These are phyloP conservation scores for Phytophthora aleatoria DNA, from an alignment of 352 stramenopile species.

Conservation along the genomic window DNA sequence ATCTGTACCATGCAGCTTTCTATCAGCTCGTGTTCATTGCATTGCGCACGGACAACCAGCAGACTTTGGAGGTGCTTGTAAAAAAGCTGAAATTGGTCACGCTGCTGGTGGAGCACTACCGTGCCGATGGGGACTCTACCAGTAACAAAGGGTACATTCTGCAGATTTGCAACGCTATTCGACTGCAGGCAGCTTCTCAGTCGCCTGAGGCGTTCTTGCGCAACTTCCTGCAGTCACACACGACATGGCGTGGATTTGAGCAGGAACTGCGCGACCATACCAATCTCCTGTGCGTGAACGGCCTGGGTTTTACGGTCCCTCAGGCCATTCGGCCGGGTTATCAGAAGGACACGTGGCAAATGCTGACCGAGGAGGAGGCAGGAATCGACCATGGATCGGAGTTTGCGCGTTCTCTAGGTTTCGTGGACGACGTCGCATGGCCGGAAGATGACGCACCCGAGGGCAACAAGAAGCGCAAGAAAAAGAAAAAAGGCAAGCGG, in stretches of 20 bases:
- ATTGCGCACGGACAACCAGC: constrained; percentile 84
- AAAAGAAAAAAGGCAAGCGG: constrained; percentile 68
- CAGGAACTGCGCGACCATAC: constrained; percentile 67
- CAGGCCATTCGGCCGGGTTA: constrained; percentile 62
- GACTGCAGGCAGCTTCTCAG: constrained; percentile 87
- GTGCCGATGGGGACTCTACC: constrained; percentile 53
- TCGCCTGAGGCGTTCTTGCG: constrained; percentile 88
- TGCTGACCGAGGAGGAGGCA: constrained; percentile 55
- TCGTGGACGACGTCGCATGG: constrained; percentile 87
- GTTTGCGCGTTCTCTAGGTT: constrained; percentile 78
- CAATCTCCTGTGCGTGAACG: constrained; percentile 55
- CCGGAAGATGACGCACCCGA: constrained; percentile 61
- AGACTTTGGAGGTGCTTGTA: constrained; percentile 79
- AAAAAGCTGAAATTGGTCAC: constrained; percentile 91
- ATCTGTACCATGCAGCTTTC: constrained; percentile 90
- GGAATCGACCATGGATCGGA: constrained; percentile 86
- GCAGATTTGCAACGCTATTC: constrained; percentile 89
- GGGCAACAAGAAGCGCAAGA: constrained; percentile 77
- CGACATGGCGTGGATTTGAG: constrained; percentile 81
- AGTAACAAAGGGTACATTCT: constrained; percentile 90
- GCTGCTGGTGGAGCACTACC: constrained; percentile 83
- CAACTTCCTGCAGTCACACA: constrained; percentile 91
- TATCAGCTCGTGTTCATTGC: constrained; percentile 91
- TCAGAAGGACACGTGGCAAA: constrained; percentile 70
- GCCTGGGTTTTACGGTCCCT: constrained; percentile 79